A percentile compares a stretch with the other conserved stretches of the same genome.
Conservation (phyloP, 2,329 filamentous ascomycete genomes). For the Myriosclerotinia duriaeana region DNA sequence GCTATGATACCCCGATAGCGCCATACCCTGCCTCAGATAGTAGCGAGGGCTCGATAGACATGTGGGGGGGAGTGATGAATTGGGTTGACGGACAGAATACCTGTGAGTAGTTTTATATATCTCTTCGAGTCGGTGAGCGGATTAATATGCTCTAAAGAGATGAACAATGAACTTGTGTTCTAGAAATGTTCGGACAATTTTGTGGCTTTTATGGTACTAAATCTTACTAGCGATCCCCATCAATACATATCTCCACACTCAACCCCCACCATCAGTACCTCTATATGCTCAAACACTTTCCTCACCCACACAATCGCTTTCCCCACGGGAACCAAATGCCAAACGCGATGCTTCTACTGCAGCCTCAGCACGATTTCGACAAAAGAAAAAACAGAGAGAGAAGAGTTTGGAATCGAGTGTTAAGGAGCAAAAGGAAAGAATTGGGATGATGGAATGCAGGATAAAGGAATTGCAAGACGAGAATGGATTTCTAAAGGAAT, state of each 20-base stretch:
- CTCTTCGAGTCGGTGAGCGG: background rate
- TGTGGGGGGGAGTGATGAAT: slow-evolving; percentile 20
- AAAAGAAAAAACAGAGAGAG: slow-evolving; percentile 94
- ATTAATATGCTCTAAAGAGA: background rate
- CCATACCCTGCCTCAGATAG: slow-evolving; percentile 23
- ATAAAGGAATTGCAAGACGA: slow-evolving; percentile 75
- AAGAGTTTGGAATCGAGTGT: slow-evolving; percentile 76
- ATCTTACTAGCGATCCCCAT: slow-evolving; percentile 8
- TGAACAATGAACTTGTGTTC: background rate
- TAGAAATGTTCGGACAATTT: background rate
- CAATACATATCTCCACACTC: slow-evolving; percentile 18
- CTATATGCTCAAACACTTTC: slow-evolving; percentile 3
- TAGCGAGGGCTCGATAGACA: slow-evolving; percentile 13
- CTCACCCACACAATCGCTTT: slow-evolving; percentile 18
- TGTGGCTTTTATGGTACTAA: background rate
- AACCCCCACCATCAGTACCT: slow-evolving; percentile 9
- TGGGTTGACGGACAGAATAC: slow-evolving; percentile 18
- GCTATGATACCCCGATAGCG: slow-evolving; percentile 11
- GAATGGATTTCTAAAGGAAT: slow-evolving; percentile 76
- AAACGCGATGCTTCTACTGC: slow-evolving; percentile 86
- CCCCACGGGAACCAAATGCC: slow-evolving; percentile 25
- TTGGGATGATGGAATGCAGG: slow-evolving; percentile 67
- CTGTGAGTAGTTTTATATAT: background rate
- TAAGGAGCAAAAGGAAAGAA: slow-evolving; percentile 78
- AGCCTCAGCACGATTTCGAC: slow-evolving; percentile 81